phyloP scores from a whole-genome alignment of 495 filamentous ascomycete genomes.

The Lindgomyces ingoldianus region DNA sequence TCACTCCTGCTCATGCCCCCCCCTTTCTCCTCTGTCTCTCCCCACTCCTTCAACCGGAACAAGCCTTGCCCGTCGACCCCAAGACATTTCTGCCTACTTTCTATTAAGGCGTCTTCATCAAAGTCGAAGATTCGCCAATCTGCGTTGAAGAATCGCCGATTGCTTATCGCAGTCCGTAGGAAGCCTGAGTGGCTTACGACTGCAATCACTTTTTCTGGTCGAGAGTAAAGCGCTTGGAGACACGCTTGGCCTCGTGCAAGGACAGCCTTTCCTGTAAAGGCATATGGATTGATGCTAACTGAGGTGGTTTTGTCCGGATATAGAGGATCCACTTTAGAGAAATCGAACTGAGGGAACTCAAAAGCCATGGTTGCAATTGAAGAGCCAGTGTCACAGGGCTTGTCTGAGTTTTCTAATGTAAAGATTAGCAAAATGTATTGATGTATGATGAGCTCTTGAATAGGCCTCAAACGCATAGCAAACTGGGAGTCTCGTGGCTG shows the following conservation, averaged over 20 bases:
- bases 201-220: constrained; percentile 62
- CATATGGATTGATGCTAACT: constrained; percentile 45
- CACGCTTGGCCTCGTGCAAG: constrained; percentile 51
- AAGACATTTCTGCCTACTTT: constrained; percentile 14
- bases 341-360: constrained; percentile 58
- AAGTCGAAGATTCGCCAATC: constrained; percentile 66
- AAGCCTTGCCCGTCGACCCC: constrained; percentile 13
- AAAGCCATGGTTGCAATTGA: constrained; percentile 45
- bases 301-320: constrained; percentile 59
- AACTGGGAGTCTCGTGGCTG: no score
- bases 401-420: constrained; percentile 56
- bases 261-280: constrained; percentile 51
- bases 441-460: neutral
- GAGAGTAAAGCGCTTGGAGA: constrained; percentile 51
- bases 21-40: constrained; percentile 39
- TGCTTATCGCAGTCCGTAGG: constrained; percentile 51
- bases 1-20: constrained; percentile 41
- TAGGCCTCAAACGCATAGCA: no score
- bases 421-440: constrained; percentile 10
- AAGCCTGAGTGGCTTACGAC: constrained; percentile 64
- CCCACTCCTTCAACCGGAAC: constrained; percentile 38
- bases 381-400: constrained; percentile 60
- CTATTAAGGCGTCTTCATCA: constrained; percentile 40
- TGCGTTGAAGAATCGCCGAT: constrained; percentile 56
- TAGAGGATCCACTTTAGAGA: constrained; percentile 53